Conservation (phyloP, 106 monocot genomes). For the Alisma plantagoaquatica region DNA sequence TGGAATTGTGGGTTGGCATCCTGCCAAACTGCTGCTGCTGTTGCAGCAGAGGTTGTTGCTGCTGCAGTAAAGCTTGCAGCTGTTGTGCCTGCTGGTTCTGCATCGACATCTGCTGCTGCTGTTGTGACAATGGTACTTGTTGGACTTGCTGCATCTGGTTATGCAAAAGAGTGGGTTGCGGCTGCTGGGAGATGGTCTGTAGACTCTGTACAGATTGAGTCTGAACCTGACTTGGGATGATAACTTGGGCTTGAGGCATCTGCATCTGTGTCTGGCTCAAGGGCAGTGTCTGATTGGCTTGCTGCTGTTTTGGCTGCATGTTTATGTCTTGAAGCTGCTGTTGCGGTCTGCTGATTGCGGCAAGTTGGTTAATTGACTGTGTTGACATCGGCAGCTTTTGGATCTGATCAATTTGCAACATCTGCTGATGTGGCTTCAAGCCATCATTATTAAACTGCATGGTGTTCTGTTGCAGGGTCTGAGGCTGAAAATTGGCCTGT, state of each 20-base stretch:
- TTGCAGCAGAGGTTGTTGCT: constrained; percentile 8
- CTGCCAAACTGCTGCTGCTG: constrained; percentile 29
- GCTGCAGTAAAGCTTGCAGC: not conserved
- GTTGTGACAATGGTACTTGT: no score
- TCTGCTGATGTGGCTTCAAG: constrained; percentile 35
- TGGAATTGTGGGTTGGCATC: constrained; percentile 12
- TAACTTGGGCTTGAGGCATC: constrained; percentile 27
- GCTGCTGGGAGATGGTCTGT: no score
- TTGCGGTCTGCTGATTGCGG: constrained; percentile 20
- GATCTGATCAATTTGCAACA: constrained; percentile 36
- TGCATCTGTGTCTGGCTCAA: constrained; percentile 27
- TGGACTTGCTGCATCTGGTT: constrained; percentile 6
- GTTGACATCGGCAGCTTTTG: constrained; percentile 31
- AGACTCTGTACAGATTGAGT: constrained; percentile 14
- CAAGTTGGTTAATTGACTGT: constrained; percentile 48
- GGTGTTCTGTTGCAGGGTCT: constrained; percentile 46
- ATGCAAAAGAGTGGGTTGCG: constrained; percentile 5
- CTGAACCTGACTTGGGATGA: constrained; percentile 33
- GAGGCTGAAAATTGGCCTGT: constrained; percentile 42
- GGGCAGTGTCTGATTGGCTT: constrained; percentile 27
- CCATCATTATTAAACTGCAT: constrained; percentile 38
- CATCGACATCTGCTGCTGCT: no score
- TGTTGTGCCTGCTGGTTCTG: no score
- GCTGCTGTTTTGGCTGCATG: constrained; percentile 42
- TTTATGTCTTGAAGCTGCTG: constrained; percentile 35